Percentiles rank a stretch among this genome's conserved stretches.
These are phyloP conservation scores for Pestalotiopsis sp. DNA, from an alignment of 2,329 filamentous ascomycete species.

Conservation along the genomic window DNA sequence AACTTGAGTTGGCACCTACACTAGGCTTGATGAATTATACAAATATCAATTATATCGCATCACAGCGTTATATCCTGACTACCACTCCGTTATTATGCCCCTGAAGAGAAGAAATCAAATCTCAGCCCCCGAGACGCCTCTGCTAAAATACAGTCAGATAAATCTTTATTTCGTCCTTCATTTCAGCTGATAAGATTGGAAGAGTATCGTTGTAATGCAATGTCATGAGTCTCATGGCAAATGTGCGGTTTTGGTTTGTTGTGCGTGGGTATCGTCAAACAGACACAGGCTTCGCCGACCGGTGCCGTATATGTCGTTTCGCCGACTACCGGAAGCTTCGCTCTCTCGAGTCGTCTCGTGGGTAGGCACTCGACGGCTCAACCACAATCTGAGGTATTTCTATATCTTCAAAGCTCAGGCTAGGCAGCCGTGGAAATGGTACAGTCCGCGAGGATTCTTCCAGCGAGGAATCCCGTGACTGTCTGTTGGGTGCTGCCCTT, in stretches of 20 bases:
- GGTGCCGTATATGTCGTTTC: neutral
- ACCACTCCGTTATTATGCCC: neutral
- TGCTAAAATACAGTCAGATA: neutral
- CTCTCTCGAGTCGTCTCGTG: constrained; percentile 17
- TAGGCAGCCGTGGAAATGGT: constrained; percentile 51
- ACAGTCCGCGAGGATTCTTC: neutral
- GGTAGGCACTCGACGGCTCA: constrained; percentile 50
- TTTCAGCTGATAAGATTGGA: neutral
- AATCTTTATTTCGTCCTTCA: neutral
- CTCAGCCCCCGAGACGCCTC: neutral
- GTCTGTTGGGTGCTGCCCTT: neutral
- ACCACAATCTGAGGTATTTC: constrained; percentile 60
- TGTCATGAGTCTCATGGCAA: neutral
- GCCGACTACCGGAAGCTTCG: neutral
- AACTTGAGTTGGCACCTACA: neutral
- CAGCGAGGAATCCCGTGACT: neutral
- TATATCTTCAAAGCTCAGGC: constrained; percentile 48
- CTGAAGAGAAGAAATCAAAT: neutral
- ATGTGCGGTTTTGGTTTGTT: neutral
- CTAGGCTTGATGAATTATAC: neutral
- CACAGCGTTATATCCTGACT: neutral
- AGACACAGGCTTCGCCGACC: neutral
- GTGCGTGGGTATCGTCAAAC: neutral
- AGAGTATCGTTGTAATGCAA: neutral
- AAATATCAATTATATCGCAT: neutral